Base-by-base conservation (phyloP, 2,329 filamentous ascomycete genomes). In the Plectosphaerella sp. region DNA sequence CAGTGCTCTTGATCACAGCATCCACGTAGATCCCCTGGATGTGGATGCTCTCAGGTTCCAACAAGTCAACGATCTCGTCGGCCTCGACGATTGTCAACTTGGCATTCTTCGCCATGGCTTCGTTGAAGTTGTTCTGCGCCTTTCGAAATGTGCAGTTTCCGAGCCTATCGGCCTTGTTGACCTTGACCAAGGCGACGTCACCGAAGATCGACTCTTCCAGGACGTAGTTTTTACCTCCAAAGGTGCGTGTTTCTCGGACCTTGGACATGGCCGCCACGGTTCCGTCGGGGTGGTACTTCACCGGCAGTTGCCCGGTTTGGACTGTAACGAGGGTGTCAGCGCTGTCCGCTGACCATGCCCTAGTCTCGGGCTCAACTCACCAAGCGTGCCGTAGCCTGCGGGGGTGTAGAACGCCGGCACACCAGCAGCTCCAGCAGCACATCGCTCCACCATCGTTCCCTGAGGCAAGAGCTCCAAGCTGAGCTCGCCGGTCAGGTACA, bases 371-470 rank as follows among this genome's bases (percentile, higher is more conserved):
- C 3, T 22, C 3, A 5, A 24, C 46, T 24, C 12, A 48, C 46
- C 16, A n/a, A 95, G 88, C 7, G 90, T 95, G 52, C 89, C 88
- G 57, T 89, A 88, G 15, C 87, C 90, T 1, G 90, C 89, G 1
- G 92, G 92, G 0, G 92, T 97, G 74, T 90, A 97, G 72, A 97
- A 97, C 24, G 92, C 92, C 15, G 92, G 92, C 59, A 97, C 88
- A 22, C 92, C 92, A 61, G 89, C 90, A 57, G 92, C 92, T 54
- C 91, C 92, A 16, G 90, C 86, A 46, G 91, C 83, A 69, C 91
- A 92, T 54, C 92, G 83, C 75, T 97, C 92, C 16, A 91, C 92
- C 47, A 97, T 78, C 9, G 92, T 96, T 54, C 92, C 92, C 70
- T 97, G 92, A 0, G 92, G 92, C 4, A 89, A 94, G 60, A 97